phyloP scores from a whole-genome alignment of 2,329 filamentous ascomycete species.

The Penicillium psychrosexuale region DNA sequence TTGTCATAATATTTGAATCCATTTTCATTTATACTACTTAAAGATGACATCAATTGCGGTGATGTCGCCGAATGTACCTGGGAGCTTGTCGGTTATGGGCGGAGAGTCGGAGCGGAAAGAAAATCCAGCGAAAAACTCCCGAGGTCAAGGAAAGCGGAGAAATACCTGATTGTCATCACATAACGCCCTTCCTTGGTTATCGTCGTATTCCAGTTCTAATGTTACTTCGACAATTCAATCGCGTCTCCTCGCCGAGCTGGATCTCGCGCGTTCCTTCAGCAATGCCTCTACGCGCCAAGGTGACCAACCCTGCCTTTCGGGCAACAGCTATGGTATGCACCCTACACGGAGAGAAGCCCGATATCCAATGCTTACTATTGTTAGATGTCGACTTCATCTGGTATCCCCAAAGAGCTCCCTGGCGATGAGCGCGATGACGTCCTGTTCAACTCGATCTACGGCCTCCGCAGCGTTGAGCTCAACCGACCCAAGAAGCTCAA shows the following conservation, averaged over 20 bases:
- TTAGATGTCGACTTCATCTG: constrained; percentile 43
- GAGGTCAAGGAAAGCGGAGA: constrained; percentile 29
- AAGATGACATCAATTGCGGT: background rate
- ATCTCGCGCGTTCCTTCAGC: constrained; percentile 43
- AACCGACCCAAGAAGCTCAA: constrained; percentile 92
- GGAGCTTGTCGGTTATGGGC: constrained; percentile 14
- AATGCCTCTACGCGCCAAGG: constrained; percentile 81
- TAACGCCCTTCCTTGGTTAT: constrained; percentile 15
- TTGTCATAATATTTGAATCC: background rate
- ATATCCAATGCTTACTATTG: constrained; percentile 15
- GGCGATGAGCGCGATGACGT: constrained; percentile 85
- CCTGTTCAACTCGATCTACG: constrained; percentile 83
- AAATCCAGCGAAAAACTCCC: constrained; percentile 29
- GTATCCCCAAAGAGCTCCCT: constrained; percentile 53
- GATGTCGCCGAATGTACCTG: background rate
- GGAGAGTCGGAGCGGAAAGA: constrained; percentile 25
- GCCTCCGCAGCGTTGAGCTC: constrained; percentile 86
- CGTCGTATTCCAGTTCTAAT: constrained; percentile 34
- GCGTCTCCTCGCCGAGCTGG: constrained; percentile 45
- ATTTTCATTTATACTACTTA: background rate
- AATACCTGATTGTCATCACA: constrained; percentile 27
- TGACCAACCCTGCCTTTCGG: constrained; percentile 59
- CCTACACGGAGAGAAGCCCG: background rate
- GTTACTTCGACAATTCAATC: constrained; percentile 43
- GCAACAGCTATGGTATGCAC: constrained; percentile 52